phyloP scores from a whole-genome alignment of 176 grass and related monocot species.

The Rhynchospora pubera region DNA sequence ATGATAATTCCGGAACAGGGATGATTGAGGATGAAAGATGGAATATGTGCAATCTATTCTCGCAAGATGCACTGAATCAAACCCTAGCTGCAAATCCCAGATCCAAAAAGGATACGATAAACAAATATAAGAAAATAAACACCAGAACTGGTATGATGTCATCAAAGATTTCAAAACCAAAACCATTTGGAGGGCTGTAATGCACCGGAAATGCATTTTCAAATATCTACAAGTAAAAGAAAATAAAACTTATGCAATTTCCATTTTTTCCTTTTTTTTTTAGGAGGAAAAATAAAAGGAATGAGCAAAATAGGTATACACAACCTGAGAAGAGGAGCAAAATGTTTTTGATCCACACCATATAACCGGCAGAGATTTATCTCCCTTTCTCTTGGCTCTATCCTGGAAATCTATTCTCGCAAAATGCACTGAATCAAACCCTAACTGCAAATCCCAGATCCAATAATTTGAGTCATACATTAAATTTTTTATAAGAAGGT shows the following conservation, averaged over 20 bases:
- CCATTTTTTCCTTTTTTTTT: neutral
- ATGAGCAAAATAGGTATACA: neutral
- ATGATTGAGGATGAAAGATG: too few species aligned
- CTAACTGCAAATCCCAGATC: constrained; percentile 51
- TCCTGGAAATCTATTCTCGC: constrained; percentile 99
- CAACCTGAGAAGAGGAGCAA: constrained; percentile 77
- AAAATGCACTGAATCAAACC: constrained; percentile 86
- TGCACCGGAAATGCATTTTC: constrained; percentile 84
- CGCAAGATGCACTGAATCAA: too few species aligned
- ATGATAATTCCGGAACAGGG: too few species aligned
- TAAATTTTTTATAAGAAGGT: constrained; percentile 1
- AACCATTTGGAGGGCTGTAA: constrained; percentile 75
- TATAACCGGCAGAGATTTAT: too few species aligned
- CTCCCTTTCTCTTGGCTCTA: constrained; percentile 49
- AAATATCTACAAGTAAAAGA: too few species aligned
- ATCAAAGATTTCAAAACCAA: constrained; percentile 66
- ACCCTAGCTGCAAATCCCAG: neutral
- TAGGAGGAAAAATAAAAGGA: neutral
- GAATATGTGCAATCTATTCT: too few species aligned
- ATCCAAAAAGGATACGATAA: neutral
- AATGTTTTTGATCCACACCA: constrained; percentile 86
- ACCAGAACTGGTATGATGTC: constrained; percentile 72
- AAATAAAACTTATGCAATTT: neutral
- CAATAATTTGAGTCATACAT: neutral
- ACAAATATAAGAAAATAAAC: neutral